A percentile compares a stretch with the other conserved stretches of the same genome.
Conservation (phyloP, 2,329 filamentous ascomycete genomes). For the Bisporella sp. region DNA sequence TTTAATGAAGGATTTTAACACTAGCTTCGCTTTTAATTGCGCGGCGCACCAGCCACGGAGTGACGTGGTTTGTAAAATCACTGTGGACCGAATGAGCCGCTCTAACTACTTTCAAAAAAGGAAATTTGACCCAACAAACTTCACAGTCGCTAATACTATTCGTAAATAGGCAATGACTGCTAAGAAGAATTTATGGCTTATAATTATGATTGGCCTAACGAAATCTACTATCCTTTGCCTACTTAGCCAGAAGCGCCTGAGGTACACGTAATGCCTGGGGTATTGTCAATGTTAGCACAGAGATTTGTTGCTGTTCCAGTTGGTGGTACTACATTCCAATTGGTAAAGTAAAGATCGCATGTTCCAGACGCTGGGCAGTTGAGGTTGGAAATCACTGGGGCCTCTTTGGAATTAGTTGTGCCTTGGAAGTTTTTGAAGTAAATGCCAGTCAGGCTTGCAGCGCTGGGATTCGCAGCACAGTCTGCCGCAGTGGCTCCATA, state of each 20-base stretch:
- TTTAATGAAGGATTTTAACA: no score
- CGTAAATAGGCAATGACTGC: no score
- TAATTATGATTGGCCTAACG: no score
- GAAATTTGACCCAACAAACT: no score
- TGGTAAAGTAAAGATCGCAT: slow-evolving; percentile 30
- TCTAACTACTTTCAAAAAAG: no score
- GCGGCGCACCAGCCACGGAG: no score
- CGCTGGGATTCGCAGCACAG: slow-evolving; percentile 29
- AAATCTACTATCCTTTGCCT: neutral
- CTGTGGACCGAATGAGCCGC: no score
- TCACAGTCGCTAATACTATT: no score
- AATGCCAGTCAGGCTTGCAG: slow-evolving; percentile 29
- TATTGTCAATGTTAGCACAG: slow-evolving; percentile 29
- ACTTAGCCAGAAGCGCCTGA: slow-evolving; percentile 28
- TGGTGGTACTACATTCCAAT: slow-evolving; percentile 29
- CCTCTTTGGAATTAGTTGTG: slow-evolving; percentile 31
- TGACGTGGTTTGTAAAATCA: no score
- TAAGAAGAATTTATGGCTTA: no score
- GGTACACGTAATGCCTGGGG: slow-evolving; percentile 27
- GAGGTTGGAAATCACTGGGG: slow-evolving; percentile 29
- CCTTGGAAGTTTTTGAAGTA: slow-evolving; percentile 32
- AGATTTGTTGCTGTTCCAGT: slow-evolving; percentile 27
- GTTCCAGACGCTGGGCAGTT: slow-evolving; percentile 32
- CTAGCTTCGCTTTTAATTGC: no score
- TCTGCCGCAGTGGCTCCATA: slow-evolving; percentile 32